Base-by-base conservation (phyloP, 345 rosid genomes). In the Populus alba region DNA sequence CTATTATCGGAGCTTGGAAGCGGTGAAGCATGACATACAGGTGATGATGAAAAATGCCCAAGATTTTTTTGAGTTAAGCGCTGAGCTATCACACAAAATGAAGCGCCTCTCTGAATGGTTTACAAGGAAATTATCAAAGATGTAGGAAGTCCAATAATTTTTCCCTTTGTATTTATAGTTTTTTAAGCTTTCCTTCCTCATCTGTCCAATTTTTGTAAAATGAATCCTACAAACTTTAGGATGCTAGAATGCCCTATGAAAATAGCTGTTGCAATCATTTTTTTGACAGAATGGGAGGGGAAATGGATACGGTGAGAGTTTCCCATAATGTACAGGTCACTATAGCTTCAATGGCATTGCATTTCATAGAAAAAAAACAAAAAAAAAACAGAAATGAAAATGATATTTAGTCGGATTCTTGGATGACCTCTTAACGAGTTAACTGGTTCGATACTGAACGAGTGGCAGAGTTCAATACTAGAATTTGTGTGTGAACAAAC, bases 11-110 rank as follows among this genome's bases (percentile, higher is more conserved):
- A 71, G 47, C n/a, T 17, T 76, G 31, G 80, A 81, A 47, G 83
- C 83, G 7, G 80, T 81, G 72, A 41, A 72, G 55, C 83, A 81
- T 41, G 83, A 81, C n/a, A 15, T 81, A 5, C 17, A 68, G 53
- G 80, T 81, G 59, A 81, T 81, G 83, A 55, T 81, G 83, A 62
- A 39, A 31, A 81, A 81, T 67, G 83, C 83, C 25, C 66, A 11
- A 61, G 37, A 68, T 51, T 81, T 76, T 65, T 81, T 66, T 53
- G 63, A 17, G 3, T 39, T 43, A 57, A 76, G 77, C 68, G 47
- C 27, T 66, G 80, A 37, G 22, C 68, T 81, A 33, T 66, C 70
- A 18, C 39, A 17, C 66, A 81, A 66, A 73, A 65, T 81, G 77
- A 33, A 12, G 29, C 76, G 72, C 10, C 77, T 81, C 18, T 71